phyloP scores from a whole-genome alignment of 306 rosid species.

The Vigna angularis region DNA sequence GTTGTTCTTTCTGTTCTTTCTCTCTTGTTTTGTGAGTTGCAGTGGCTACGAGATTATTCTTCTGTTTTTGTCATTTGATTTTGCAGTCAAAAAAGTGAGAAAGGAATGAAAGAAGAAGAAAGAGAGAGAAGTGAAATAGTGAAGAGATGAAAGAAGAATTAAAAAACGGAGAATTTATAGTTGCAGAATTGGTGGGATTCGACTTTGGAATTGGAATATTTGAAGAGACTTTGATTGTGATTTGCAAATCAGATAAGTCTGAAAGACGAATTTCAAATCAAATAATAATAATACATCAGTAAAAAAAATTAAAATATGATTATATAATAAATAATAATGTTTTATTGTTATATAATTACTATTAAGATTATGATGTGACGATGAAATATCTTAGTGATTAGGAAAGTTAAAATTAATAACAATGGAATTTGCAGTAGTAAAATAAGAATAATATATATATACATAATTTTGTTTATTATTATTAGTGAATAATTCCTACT shows the following conservation, averaged over 20 bases:
- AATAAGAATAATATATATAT: too few relatives aligned
- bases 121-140: slow-evolving; percentile 25
- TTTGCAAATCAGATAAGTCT: background rate
- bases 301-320: too few relatives aligned
- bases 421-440: too few relatives aligned
- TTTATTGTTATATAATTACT: too few relatives aligned
- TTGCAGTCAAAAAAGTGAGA: background rate
- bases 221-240: background rate
- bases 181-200: background rate
- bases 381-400: too few relatives aligned
- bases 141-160: background rate
- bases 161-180: slow-evolving; percentile 16
- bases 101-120: background rate
- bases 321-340: too few relatives aligned
- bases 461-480: too few relatives aligned
- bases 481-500: too few relatives aligned
- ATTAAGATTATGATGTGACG: too few relatives aligned
- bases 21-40: background rate
- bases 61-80: background rate
- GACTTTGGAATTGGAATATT: slow-evolving; percentile 19
- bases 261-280: background rate
- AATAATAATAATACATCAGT: too few relatives aligned
- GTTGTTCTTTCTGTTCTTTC: background rate
- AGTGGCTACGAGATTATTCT: background rate
- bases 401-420: too few relatives aligned